phyloP scores from a whole-genome alignment of 2,329 filamentous ascomycete genomes.

The Exophiala xenobiotica region DNA sequence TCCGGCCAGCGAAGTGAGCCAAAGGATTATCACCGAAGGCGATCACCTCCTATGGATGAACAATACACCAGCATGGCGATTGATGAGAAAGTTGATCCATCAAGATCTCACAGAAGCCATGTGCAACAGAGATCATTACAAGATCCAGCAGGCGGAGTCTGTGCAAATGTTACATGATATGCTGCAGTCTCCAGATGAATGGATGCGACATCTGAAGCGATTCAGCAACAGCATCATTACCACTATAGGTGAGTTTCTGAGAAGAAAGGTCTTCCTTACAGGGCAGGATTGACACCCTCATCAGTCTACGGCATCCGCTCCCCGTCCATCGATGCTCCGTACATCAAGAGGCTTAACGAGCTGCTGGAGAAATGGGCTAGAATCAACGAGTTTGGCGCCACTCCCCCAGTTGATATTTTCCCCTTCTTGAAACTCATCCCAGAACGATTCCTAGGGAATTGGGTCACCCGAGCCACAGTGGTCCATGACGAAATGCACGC shows the following conservation, averaged over 20 bases:
- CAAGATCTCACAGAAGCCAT: conserved; percentile 47
- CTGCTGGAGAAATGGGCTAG: conserved; percentile 20
- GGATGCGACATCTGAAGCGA: conserved; percentile 24
- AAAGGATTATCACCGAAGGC: conserved; percentile 22
- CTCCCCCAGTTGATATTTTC: conserved; percentile 51
- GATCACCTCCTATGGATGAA: conserved; percentile 25
- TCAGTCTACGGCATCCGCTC: conserved; percentile 41
- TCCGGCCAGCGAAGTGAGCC: conserved; percentile 31
- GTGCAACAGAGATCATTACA: conserved; percentile 36
- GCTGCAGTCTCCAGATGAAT: conserved; percentile 13
- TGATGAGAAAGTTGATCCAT: conserved; percentile 44
- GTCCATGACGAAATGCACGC: conserved; percentile 44
- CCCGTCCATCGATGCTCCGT: conserved; percentile 12
- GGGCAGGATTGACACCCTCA: not conserved
- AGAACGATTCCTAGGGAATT: conserved; percentile 42
- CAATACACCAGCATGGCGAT: conserved; percentile 21
- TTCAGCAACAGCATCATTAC: conserved; percentile 42
- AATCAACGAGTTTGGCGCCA: conserved; percentile 48
- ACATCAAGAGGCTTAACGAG: conserved; percentile 17
- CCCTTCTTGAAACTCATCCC: conserved; percentile 47
- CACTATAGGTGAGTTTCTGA: conserved; percentile 33
- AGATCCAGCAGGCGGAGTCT: conserved; percentile 25
- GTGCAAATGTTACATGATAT: conserved; percentile 26
- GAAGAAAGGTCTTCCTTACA: no score
- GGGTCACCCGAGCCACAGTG: conserved; percentile 37